Percentiles rank a stretch among this genome's conserved stretches.
Conservation (phyloP, 202 grass and related monocot species). For the Schoenoplectus triqueter region DNA sequence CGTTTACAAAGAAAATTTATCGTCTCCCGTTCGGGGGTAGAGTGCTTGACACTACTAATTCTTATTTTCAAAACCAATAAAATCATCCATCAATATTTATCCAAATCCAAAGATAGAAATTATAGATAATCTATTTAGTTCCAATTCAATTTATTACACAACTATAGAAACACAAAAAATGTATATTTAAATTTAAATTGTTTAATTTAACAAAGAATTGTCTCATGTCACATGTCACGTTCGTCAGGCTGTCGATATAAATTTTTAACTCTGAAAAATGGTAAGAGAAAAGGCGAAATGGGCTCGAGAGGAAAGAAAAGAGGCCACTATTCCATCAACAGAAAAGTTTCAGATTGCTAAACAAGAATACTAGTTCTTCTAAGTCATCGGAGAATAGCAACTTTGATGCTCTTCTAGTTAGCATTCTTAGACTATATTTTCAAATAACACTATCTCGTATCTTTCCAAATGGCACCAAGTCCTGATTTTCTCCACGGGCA, state of each 20-base stretch:
- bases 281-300: neutral
- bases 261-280: neutral
- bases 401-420: neutral
- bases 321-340: neutral
- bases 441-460: neutral
- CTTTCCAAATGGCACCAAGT: neutral
- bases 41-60: no score
- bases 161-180: neutral
- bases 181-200: neutral
- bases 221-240: neutral
- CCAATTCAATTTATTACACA: neutral
- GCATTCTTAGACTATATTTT: neutral
- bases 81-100: no score
- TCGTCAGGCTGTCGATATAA: neutral
- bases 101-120: no score
- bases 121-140: no score
- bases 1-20: no score
- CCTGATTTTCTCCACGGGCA: neutral
- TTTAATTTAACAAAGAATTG: neutral
- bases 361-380: no score
- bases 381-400: neutral
- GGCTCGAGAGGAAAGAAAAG: neutral
- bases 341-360: neutral
- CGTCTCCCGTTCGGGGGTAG: no score
- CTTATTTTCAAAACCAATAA: no score